Evolutionary conservation across 192 early-diverging fungal genomes (phyloP).

Genomic region (Coemansia sp.): DNA sequence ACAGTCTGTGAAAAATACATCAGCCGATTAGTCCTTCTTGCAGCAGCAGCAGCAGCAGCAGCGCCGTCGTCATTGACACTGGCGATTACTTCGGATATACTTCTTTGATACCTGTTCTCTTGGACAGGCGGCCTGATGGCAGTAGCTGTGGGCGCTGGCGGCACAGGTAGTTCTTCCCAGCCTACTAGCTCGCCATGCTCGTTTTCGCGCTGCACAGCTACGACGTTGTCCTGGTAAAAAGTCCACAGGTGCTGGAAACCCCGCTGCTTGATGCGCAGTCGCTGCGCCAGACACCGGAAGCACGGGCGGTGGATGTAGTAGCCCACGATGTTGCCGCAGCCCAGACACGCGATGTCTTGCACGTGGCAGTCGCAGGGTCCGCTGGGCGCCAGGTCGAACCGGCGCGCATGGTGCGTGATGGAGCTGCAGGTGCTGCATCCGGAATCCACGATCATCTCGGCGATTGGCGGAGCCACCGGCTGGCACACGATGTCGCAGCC

Average conservation of each 20-base stretch:
- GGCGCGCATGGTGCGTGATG: conserved; percentile 41
- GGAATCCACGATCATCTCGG: conserved; percentile 32
- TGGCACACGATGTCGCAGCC: conserved; percentile 49
- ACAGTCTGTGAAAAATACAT: background rate
- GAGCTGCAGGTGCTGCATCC: conserved; percentile 44
- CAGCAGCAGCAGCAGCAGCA: background rate
- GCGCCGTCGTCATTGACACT: background rate
- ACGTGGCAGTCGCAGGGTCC: conserved; percentile 56
- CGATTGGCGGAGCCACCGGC: conserved; percentile 38
- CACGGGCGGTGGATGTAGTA: conserved; percentile 55
- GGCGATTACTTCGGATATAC: background rate
- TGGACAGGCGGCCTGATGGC: background rate
- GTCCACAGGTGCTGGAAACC: conserved; percentile 57
- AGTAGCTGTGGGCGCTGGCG: conserved; percentile 28
- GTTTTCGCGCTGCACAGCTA: conserved; percentile 41
- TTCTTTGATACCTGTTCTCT: background rate
- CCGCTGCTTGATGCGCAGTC: conserved; percentile 51
- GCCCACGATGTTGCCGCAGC: conserved; percentile 50
- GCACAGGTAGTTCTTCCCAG: conserved; percentile 42
- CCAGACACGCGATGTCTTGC: conserved; percentile 52
- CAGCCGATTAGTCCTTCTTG: background rate
- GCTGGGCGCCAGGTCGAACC: conserved; percentile 50
- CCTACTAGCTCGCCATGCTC: conserved; percentile 35
- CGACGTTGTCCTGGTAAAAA: conserved; percentile 52
- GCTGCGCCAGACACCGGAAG: conserved; percentile 50